These are phyloP conservation scores for Calamus simplicifolius DNA, from an alignment of 176 grass and related monocot species.

Conservation along the genomic window DNA sequence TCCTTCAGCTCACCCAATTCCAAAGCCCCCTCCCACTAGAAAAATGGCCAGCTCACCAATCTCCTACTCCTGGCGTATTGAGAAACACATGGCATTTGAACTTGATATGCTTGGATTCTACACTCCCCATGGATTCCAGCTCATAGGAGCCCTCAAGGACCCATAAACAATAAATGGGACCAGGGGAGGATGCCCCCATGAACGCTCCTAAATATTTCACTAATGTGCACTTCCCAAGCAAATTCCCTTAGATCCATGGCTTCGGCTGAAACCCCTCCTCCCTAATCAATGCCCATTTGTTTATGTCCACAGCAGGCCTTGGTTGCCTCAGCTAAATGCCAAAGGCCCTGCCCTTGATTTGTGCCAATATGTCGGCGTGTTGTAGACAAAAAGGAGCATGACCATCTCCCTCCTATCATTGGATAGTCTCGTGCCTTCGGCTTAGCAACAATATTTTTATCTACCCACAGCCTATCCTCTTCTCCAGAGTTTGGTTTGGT, in stretches of 20 bases:
- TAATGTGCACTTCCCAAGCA: slow-evolving; percentile 25
- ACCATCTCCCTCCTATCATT: slow-evolving; percentile 43
- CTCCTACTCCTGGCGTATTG: too few relatives aligned
- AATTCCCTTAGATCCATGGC: slow-evolving; percentile 31
- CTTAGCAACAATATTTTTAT: slow-evolving; percentile 7
- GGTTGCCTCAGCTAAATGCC: slow-evolving; percentile 21
- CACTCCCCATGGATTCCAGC: slow-evolving; percentile 39
- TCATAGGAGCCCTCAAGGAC: slow-evolving; percentile 38
- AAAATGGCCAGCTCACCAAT: too few relatives aligned
- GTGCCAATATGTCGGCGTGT: slow-evolving; percentile 35
- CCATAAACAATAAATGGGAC: slow-evolving; percentile 4
- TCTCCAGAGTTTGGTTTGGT: neutral
- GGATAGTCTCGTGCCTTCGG: slow-evolving; percentile 22
- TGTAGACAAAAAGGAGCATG: slow-evolving; percentile 24
- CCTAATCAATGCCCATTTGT: slow-evolving; percentile 14
- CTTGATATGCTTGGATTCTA: slow-evolving; percentile 27
- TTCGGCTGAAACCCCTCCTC: slow-evolving; percentile 24
- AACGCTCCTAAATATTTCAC: slow-evolving; percentile 21
- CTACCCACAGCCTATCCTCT: neutral
- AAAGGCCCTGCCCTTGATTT: slow-evolving; percentile 43
- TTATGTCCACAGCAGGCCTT: neutral
- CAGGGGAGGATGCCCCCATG: neutral
- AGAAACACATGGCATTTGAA: neutral
- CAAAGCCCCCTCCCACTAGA: neutral
- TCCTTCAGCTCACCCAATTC: slow-evolving; percentile 22